Conservation (phyloP, 2,329 filamentous ascomycete species). For the Colletotrichum paranaense region DNA sequence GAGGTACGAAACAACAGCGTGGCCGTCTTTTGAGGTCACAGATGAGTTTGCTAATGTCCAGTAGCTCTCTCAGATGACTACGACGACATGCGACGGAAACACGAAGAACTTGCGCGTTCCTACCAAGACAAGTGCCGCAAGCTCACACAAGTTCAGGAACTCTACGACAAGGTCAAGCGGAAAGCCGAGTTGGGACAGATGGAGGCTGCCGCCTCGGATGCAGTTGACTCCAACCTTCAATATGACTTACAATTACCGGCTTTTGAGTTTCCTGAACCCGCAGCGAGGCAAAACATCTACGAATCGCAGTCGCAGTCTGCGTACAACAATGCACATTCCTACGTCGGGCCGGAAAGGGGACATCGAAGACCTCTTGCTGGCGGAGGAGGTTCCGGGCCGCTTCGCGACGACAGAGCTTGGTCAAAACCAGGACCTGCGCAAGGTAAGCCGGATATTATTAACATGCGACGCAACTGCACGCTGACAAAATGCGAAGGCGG, state of each 20-base stretch:
- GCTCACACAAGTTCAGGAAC: slow-evolving; percentile 74
- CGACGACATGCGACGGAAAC: slow-evolving; percentile 73
- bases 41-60: slow-evolving; percentile 15
- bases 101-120: slow-evolving; percentile 75
- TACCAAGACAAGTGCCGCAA: slow-evolving; percentile 79
- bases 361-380: neutral
- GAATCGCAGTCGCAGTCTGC: slow-evolving; percentile 1
- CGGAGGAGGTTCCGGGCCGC: neutral
- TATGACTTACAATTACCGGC: neutral
- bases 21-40: slow-evolving; percentile 21
- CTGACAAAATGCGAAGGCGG: slow-evolving; percentile 38
- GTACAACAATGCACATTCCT: neutral
- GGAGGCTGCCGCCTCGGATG: slow-evolving; percentile 63
- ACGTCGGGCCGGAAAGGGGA: neutral
- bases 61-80: slow-evolving; percentile 70
- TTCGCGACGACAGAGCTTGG: slow-evolving; percentile 22
- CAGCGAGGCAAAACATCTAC: neutral
- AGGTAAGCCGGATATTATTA: slow-evolving; percentile 31
- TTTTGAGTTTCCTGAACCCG: neutral
- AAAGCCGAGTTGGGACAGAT: slow-evolving; percentile 66
- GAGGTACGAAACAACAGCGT: slow-evolving; percentile 57
- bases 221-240: slow-evolving; percentile 15
- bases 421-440: slow-evolving; percentile 23
- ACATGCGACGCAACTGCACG: neutral
- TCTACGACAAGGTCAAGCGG: slow-evolving; percentile 70